Base-by-base conservation (phyloP, 2,329 filamentous ascomycete species). In the Ophiostoma fasciatum region DNA sequence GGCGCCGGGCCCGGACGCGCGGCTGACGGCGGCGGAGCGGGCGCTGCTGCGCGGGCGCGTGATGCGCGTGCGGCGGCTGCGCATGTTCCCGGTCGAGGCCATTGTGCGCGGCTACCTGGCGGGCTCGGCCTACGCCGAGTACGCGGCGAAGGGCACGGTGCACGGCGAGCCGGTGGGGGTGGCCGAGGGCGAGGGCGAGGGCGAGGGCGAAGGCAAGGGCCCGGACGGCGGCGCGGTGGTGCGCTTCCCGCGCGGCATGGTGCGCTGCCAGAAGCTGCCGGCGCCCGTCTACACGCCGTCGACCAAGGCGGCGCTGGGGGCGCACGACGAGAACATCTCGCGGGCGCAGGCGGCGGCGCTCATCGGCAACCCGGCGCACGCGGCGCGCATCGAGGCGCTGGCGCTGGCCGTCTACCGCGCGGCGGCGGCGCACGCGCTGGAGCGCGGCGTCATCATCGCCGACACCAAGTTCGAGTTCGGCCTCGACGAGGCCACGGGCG, bases 81-180 rank as follows among this genome's bases (percentile, higher is more conserved):
- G 76, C 48, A 73, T 90, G 44, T 73, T 92, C 40, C 81, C 82
- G 18, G 66, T 92, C 43, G 82, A 88, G 58, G 80, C 76, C 29
- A 88, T 88, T 44, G 82, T 92, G n/a, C 75, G 84, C 39, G 85
- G 85, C 46, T 93, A 93, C 61, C 75, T 94, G 52, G 85, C 85
- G 6, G 85, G 85, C 29, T 81, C 75, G 31, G 84, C 82, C 0
- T 93, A 82, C 79, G 66, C 66, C 27, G 84, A 93, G 61, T 69
- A 90, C 61, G 61, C 72, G 52, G 66, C 69, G 45, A 65, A 59
- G 15, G 80, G 82, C 35, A 92, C 83, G 2, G 79, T 93, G 13
- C 82, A 93, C 57, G 82, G 83, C 17, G 77, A 87, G 46, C 51
- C 66, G 13, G 64, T 84, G 45, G 30, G 37, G 14, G 42, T 34